phyloP scores from a whole-genome alignment of 495 filamentous ascomycete genomes.

The Aspergillus egyptiacus region DNA sequence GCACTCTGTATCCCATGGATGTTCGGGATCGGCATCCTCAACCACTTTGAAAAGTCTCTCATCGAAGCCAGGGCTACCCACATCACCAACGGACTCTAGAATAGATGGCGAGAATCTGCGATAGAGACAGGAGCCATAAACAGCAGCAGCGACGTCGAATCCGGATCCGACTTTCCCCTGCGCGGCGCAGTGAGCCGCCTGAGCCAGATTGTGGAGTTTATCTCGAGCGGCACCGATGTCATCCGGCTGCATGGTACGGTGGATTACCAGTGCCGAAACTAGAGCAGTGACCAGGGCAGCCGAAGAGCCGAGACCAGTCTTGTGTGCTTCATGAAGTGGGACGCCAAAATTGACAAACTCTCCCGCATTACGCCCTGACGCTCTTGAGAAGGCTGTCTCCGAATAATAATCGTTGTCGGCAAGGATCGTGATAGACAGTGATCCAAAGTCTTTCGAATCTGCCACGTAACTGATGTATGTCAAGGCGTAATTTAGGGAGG shows the following conservation, averaged over 20 bases:
- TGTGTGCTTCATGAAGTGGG: constrained; percentile 73
- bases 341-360: constrained; percentile 73
- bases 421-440: constrained; percentile 75
- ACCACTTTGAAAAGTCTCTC: constrained; percentile 58
- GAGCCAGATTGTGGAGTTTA: constrained; percentile 83
- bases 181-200: constrained; percentile 89
- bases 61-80: constrained; percentile 59
- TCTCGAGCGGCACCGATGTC: constrained; percentile 48
- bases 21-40: constrained; percentile 44
- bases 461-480: constrained; percentile 63
- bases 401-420: constrained; percentile 98
- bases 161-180: constrained; percentile 95
- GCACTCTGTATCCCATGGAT: constrained; percentile 74
- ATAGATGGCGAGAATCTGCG: constrained; percentile 80
- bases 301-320: constrained; percentile 93
- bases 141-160: constrained; percentile 92
- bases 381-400: constrained; percentile 45
- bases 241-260: constrained; percentile 65
- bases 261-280: constrained; percentile 67
- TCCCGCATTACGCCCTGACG: constrained; percentile 19
- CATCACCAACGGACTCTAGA: constrained; percentile 57
- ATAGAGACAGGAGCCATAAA: constrained; percentile 87
- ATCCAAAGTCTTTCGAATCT: constrained; percentile 52
- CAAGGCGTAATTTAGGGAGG: constrained; percentile 77
- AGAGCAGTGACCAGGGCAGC: constrained; percentile 92